A percentile compares a stretch with the other conserved stretches of the same genome.
Conservation (phyloP, 2,329 filamentous ascomycete genomes). For the Ophiostoma angusticollis region DNA sequence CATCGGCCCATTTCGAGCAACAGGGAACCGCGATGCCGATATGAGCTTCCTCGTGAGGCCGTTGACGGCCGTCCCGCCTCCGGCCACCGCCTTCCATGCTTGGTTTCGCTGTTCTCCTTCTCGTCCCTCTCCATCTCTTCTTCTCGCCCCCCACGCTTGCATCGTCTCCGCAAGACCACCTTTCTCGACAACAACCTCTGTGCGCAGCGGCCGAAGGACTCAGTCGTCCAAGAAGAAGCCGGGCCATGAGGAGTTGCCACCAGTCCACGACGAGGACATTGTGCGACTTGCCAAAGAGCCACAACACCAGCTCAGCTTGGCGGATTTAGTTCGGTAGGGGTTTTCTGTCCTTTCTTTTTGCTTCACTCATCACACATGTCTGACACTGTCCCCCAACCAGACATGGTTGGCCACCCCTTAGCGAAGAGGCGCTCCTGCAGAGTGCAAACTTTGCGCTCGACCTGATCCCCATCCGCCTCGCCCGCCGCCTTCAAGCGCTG, state of each 20-base stretch:
- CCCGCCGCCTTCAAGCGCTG: conserved; percentile 84
- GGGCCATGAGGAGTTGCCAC: background rate
- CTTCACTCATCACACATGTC: no score
- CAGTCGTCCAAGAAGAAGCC: background rate
- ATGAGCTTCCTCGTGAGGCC: conserved; percentile 30
- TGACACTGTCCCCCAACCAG: conserved; percentile 24
- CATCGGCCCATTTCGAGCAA: background rate
- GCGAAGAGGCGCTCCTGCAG: conserved; percentile 63
- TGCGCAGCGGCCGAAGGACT: no score
- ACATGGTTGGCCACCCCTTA: conserved; percentile 72
- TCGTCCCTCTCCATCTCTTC: background rate
- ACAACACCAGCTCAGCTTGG: conserved; percentile 70
- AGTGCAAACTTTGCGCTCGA: conserved; percentile 94
- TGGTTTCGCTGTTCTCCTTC: background rate
- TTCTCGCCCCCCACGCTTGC: background rate
- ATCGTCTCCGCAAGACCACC: conserved; percentile 12
- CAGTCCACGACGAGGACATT: conserved; percentile 57
- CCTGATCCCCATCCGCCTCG: conserved; percentile 81
- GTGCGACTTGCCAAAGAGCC: conserved; percentile 63
- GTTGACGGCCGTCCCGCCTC: conserved; percentile 24
- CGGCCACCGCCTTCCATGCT: conserved; percentile 9
- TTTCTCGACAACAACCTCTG: conserved; percentile 30
- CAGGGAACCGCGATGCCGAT: conserved; percentile 27
- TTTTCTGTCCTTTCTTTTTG: background rate
- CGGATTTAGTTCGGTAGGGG: conserved; percentile 75